Evolutionary conservation across 2,329 filamentous ascomycete genomes (phyloP), one percentile per base, ranked within the genome.

Genomic region (Botrytis galanthina): DNA sequence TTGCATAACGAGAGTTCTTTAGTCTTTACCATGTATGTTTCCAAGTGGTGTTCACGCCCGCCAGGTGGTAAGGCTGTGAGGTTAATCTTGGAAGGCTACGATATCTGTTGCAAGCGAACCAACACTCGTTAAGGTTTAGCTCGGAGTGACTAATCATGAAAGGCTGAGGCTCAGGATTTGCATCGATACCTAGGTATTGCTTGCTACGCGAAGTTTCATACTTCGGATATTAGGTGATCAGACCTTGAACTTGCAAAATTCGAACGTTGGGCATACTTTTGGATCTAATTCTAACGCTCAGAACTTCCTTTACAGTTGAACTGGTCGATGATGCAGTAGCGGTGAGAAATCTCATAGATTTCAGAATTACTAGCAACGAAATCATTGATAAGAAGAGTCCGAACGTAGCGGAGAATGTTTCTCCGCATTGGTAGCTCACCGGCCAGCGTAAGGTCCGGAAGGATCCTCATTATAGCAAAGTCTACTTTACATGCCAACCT

Each of bases 1-100:
- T 68, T 81, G 79, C 79, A 81, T 79, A 42, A 70, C 68, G 67
- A 42, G 60, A 39, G 67, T 61, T 61, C 20, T 70, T 57, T 39
- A 20, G 18, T 42, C 20, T 59, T 59, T 44, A 48, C 37, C 20
- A 20, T n/a, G 22, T 67, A 51, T 8, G 37, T 39, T 37, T 62
- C 60, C 35, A 62, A 42, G 60, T 48, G 62, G 32, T 51, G 37
- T 54, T 10, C 26, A 35, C 14, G 71, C n/a, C 48, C 18, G 16
- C 48, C 32, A 12, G 16, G n/a, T 18, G 29, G 39, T 29, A 39
- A 71, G 68, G 69, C 42, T 71, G 42, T 29, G 59, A 62, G 32
- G 37, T n/a, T 42, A 46, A 48, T 22, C 46, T 26, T 48, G 46
- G 46, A 48, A 67, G 39, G 51, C 68, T 70, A 35, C 54, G 20